Evolutionary conservation across 495 filamentous ascomycete genomes (phyloP), one percentile per base, ranked within the genome.

Genomic region (Trichoderma reesei): DNA sequence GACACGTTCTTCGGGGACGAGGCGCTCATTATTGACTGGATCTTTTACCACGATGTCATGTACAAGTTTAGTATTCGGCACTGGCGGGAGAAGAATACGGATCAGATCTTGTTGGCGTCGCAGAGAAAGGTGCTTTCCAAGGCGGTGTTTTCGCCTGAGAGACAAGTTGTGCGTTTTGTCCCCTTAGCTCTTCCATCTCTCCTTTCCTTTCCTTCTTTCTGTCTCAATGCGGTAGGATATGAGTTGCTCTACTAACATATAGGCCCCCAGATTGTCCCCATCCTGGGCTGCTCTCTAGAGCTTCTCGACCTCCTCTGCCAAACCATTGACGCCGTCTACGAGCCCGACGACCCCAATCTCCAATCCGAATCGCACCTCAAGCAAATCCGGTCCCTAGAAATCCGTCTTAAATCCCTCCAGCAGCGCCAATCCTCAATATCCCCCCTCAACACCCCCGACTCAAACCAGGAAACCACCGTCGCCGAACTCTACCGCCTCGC

Each of bases 21-120:
- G 38, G 65, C 65, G 2, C 62, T 70, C 26, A 64, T 70, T 11
- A 62, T 70, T 16, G 68, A 70, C 62, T 70, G 68, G 68, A 44
- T 70, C 13, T 68, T 68, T 41, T 70, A 68, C 48, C 68, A 70
- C 34, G 67, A 67, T 41, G 66, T 65, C 36, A 42, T 70, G 34
- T 64, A 67, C 64, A 64, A 68, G 66, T 70, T 70, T 26, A 68
- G 68, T 36, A 59, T 62, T 7, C 65, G 66, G 16, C 68, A 70
- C 60, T 70, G 68, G 68, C 7, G 11, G 2, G 42, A 62, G 4
- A 38, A 41, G 61, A 41, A 60, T 6, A 39, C 31, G 13, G 61
- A 61, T 26, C 63, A 56, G 16, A 51, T 63, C 0, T 14, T 7
- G 13, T 16, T 64, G 18, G 62, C 60, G 18, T 39, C 41, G 14